phyloP scores from a whole-genome alignment of 306 rosid species.

The Canavalia gladiata region DNA sequence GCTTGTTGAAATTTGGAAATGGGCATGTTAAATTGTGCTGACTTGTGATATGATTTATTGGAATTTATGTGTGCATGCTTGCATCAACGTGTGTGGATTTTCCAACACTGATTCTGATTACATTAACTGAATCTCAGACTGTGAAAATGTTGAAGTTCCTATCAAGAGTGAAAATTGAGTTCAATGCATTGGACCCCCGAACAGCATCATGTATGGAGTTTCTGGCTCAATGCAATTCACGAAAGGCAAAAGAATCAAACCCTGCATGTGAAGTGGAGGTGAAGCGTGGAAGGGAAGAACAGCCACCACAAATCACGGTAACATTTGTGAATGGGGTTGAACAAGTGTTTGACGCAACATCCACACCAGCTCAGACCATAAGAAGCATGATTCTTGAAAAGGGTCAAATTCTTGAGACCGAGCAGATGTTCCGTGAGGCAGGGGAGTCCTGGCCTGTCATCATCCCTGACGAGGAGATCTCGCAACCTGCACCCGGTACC shows the following conservation, averaged over 20 bases:
- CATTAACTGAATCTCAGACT: background rate
- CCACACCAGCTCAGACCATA: constrained; percentile 78
- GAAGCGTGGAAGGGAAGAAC: constrained; percentile 84
- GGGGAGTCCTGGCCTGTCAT: constrained; percentile 89
- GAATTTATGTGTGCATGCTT: no score
- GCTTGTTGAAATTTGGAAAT: no score
- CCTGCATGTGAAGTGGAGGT: constrained; percentile 83
- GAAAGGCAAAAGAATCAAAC: constrained; percentile 87
- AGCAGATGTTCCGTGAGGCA: constrained; percentile 86
- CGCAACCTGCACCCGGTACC: constrained; percentile 61
- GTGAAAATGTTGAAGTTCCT: constrained; percentile 79
- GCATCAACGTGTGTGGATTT: background rate
- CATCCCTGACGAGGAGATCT: constrained; percentile 76
- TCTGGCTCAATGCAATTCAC: constrained; percentile 91
- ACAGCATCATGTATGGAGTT: constrained; percentile 92
- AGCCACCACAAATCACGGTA: constrained; percentile 85
- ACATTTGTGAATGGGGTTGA: constrained; percentile 87
- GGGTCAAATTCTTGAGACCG: constrained; percentile 77
- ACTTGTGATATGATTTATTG: no score
- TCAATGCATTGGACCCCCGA: constrained; percentile 92
- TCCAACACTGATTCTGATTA: background rate
- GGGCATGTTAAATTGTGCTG: no score
- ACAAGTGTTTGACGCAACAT: constrained; percentile 78
- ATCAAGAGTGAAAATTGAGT: constrained; percentile 82
- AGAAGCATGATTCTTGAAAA: constrained; percentile 81